Evolutionary conservation across 2,329 filamentous ascomycete species (phyloP).

Genomic region (Celoporthe dispersa): DNA sequence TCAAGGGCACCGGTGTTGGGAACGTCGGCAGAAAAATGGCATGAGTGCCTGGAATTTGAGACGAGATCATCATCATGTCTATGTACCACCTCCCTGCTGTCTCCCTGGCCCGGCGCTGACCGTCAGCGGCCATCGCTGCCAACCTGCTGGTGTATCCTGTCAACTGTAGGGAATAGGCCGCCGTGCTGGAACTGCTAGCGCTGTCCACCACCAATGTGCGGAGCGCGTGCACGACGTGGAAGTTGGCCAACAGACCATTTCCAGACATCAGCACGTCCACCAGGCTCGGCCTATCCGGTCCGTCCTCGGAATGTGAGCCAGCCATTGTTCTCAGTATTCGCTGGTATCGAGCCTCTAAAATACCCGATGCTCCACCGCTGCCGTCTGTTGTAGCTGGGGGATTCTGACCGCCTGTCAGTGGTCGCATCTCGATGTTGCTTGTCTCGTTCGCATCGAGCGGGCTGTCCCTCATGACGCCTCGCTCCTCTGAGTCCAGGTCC

Average conservation of each 20-base stretch:
- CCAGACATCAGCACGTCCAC: constrained; percentile 58
- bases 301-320: constrained; percentile 32
- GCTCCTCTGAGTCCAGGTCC: constrained; percentile 61
- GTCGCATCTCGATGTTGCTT: constrained; percentile 52
- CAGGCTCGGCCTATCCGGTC: constrained; percentile 44
- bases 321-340: constrained; percentile 31
- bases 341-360: constrained; percentile 25
- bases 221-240: constrained; percentile 56
- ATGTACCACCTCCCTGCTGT: constrained; percentile 5
- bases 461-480: constrained; percentile 51
- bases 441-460: constrained; percentile 42
- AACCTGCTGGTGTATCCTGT: constrained; percentile 59
- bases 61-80: background rate
- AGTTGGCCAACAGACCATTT: constrained; percentile 58
- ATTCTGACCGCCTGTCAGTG: constrained; percentile 33
- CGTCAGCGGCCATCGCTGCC: constrained; percentile 55
- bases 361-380: constrained; percentile 30
- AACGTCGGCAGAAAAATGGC: constrained; percentile 92
- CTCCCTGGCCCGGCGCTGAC: constrained; percentile 40
- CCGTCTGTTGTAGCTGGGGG: constrained; percentile 32
- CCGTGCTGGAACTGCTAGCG: constrained; percentile 43
- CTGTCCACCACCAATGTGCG: constrained; percentile 51
- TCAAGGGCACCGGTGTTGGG: constrained; percentile 91
- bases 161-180: constrained; percentile 57
- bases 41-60: constrained; percentile 39